A percentile compares a stretch with the other conserved stretches of the same genome.
Conservation (phyloP, 2,329 filamentous ascomycete genomes). For the Talaromyces albobiverticillius region DNA sequence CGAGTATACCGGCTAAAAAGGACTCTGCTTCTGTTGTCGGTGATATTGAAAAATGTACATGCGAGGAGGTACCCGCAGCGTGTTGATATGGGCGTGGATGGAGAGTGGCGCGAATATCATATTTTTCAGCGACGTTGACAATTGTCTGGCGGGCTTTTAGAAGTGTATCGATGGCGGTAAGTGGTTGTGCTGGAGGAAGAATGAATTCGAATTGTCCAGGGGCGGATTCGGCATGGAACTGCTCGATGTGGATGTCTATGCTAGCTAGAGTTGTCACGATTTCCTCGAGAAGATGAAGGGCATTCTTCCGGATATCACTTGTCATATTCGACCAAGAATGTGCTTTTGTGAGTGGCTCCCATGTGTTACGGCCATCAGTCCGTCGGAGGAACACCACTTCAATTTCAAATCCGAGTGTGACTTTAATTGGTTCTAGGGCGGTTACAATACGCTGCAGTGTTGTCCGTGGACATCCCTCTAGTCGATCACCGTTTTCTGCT, state of each 20-base stretch:
- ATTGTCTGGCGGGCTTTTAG: slow-evolving; percentile 70
- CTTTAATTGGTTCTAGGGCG: slow-evolving; percentile 52
- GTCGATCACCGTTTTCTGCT: slow-evolving; percentile 51
- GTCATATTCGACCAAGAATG: slow-evolving; percentile 71
- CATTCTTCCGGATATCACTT: slow-evolving; percentile 55
- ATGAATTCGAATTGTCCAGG: slow-evolving; percentile 76
- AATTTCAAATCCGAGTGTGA: slow-evolving; percentile 76
- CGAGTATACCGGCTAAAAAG: slow-evolving; percentile 71
- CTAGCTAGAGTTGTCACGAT: slow-evolving; percentile 60
- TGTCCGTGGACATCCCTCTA: slow-evolving; percentile 64
- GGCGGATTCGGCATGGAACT: slow-evolving; percentile 72
- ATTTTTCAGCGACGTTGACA: slow-evolving; percentile 58
- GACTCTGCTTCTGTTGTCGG: slow-evolving; percentile 50
- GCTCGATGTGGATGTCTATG: slow-evolving; percentile 65
- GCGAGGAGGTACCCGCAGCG: slow-evolving; percentile 62
- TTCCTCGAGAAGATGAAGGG: slow-evolving; percentile 58
- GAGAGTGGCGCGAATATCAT: slow-evolving; percentile 66
- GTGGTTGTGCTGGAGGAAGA: slow-evolving; percentile 59
- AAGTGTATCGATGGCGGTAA: slow-evolving; percentile 69
- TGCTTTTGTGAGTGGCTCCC: slow-evolving; percentile 54
- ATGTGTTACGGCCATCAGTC: slow-evolving; percentile 26
- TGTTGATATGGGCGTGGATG: slow-evolving; percentile 66
- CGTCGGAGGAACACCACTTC: slow-evolving; percentile 70
- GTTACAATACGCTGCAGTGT: slow-evolving; percentile 57
- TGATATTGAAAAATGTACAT: slow-evolving; percentile 64